Base-by-base conservation (phyloP, 2,329 filamentous ascomycete species). In the Penicillium fuscoglaucum region DNA sequence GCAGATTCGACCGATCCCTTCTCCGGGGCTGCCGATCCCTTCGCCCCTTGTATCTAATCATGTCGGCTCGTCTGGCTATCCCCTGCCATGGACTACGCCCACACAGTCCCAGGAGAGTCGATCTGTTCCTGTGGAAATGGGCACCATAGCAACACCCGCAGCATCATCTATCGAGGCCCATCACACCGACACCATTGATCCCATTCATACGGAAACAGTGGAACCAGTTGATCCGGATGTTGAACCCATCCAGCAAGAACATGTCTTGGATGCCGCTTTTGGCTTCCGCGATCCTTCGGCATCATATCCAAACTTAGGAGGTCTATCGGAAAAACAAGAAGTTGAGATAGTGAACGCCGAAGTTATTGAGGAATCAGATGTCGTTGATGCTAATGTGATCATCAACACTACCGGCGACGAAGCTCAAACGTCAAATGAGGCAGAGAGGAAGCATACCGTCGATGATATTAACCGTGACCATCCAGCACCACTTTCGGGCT, bases 11-110 rank as follows among this genome's bases (percentile, higher is more conserved):
- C 77, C 75, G 17, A 63, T 77, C 37, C 68, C 72, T 39, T 78
- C 77, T 24, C 72, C 75, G 12, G 74, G 72, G 7, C 68, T 78
- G 37, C 73, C 76, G 12, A 63, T 74, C 43, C 72, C 77, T 7
- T 79, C 76, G 26, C 75, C 77, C 15, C 61, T 78, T 26, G 60
- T 73, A 33, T 66, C 70, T 13, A 60, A 60, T 29, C 62, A 72
- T 17, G 60, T 64, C 40, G 65, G 62, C 52, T 41, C 63, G 4
- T 60, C 66, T 13, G 68, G 66, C 10, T 76, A 76, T 55, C 77
- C 77, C 58, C 64, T 68, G n/a, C 54, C 63, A 5, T 58, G 60
- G 24, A 43, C 63, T 31, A 24, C 60, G 17, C 54, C 58, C 19
- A 40, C 55, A 1, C 64, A 65, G 31, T 9, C 49, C 5, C 48